Conservation (phyloP, 176 grass and related monocot species). For the Bolboschoenus planiculmis region DNA sequence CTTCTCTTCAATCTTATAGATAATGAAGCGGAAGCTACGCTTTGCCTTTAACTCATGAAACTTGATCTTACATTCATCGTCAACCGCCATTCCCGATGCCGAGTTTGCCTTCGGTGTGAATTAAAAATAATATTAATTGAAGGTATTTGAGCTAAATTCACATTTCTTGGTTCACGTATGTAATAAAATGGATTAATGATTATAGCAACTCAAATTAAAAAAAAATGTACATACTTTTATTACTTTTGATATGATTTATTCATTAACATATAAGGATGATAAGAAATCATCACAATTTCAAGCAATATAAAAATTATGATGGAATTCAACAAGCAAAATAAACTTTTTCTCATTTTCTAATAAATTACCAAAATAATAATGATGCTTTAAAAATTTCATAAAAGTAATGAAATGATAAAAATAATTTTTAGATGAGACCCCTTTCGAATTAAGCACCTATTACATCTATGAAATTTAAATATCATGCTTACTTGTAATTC, state of each 20-base stretch:
- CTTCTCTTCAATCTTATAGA: constrained; percentile 72
- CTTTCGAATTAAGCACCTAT: neutral
- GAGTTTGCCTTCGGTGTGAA: constrained; percentile 35
- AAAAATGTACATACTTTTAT: neutral
- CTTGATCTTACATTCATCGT: constrained; percentile 50
- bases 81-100: constrained; percentile 58
- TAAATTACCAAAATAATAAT: neutral
- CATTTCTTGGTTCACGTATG: neutral
- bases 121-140: neutral
- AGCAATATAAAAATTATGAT: neutral
- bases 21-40: constrained; percentile 59
- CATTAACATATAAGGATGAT: neutral
- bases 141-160: neutral
- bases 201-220: neutral
- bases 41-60: constrained; percentile 66
- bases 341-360: neutral
- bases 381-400: neutral
- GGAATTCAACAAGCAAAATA: neutral
- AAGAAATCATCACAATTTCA: neutral
- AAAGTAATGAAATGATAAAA: neutral
- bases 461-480: neutral
- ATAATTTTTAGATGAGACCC: neutral
- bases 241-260: neutral
- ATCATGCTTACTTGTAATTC: neutral
- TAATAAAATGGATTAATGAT: neutral